Percentiles rank a stretch among this genome's conserved stretches.
These are phyloP conservation scores for Curvularia verruculosa DNA, from an alignment of 2,329 filamentous ascomycete genomes.

Conservation along the genomic window DNA sequence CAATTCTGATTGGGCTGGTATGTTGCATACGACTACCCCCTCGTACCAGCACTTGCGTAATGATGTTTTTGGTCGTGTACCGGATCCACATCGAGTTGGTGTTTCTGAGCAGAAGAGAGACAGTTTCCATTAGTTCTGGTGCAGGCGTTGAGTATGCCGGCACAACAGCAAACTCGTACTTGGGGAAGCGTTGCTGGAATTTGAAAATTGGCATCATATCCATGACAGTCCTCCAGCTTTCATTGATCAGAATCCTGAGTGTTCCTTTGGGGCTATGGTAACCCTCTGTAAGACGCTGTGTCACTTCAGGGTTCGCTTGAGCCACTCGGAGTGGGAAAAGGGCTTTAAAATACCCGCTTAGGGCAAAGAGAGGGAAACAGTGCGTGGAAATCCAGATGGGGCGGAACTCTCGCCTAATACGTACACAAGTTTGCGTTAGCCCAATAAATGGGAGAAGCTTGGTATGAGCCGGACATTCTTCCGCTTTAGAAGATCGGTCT, in stretches of 20 bases:
- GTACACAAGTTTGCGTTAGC: constrained; percentile 28
- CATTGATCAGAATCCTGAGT: constrained; percentile 22
- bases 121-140: background rate
- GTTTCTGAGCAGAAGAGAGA: background rate
- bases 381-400: constrained; percentile 32
- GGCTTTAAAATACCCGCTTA: constrained; percentile 27
- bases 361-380: constrained; percentile 22
- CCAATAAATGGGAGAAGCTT: constrained; percentile 26
- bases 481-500: background rate
- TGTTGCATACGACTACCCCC: background rate
- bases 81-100: background rate
- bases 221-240: constrained; percentile 6
- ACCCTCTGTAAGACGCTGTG: constrained; percentile 7
- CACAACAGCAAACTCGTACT: constrained; percentile 13
- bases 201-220: constrained; percentile 28
- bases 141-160: background rate
- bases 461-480: background rate
- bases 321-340: constrained; percentile 23
- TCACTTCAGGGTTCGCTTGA: background rate
- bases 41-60: constrained; percentile 4
- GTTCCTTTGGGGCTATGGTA: constrained; percentile 12
- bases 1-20: background rate
- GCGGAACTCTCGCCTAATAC: constrained; percentile 37
- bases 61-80: background rate
- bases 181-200: constrained; percentile 25